Evolutionary conservation across 2,329 filamentous ascomycete genomes (phyloP).

Genomic region (Aspergillus sp.): DNA sequence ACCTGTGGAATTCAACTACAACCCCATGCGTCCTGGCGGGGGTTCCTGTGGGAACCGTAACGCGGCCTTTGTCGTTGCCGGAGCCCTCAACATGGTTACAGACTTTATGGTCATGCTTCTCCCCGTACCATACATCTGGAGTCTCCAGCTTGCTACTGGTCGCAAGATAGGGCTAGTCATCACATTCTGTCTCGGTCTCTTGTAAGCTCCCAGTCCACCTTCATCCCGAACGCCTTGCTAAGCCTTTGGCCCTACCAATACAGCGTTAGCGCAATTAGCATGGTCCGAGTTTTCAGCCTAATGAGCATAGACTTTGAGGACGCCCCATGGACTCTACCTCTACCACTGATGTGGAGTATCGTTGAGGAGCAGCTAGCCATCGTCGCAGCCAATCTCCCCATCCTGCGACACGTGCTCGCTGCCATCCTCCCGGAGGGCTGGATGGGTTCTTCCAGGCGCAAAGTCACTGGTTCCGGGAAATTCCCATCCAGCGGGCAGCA

Average conservation of each 20-base stretch:
- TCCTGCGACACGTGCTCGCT: not conserved
- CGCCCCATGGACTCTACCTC: conserved; percentile 15
- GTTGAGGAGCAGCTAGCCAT: conserved; percentile 20
- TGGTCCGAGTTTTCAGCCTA: conserved; percentile 17
- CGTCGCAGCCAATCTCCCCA: conserved; percentile 15
- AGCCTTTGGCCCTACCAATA: not conserved
- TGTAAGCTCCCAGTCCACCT: conserved; percentile 13
- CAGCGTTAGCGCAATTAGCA: conserved; percentile 21
- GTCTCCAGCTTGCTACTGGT: conserved; percentile 17
- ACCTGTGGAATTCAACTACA: not conserved
- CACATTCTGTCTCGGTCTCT: conserved; percentile 22
- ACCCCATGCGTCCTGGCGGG: not conserved
- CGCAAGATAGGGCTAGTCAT: conserved; percentile 19
- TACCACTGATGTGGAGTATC: conserved; percentile 18
- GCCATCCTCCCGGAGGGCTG: not conserved
- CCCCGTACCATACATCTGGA: conserved; percentile 23
- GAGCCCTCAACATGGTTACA: conserved; percentile 21
- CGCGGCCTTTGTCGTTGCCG: conserved; percentile 15
- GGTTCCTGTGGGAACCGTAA: conserved; percentile 15
- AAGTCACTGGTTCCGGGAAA: not conserved
- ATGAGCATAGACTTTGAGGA: conserved; percentile 17
- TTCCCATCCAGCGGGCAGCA: not conserved
- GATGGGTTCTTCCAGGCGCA: not conserved
- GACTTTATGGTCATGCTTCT: conserved; percentile 24
- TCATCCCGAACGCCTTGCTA: not conserved